Base-by-base conservation (phyloP, 768 basidiomycete genomes). In the Termitomyces sp. region DNA sequence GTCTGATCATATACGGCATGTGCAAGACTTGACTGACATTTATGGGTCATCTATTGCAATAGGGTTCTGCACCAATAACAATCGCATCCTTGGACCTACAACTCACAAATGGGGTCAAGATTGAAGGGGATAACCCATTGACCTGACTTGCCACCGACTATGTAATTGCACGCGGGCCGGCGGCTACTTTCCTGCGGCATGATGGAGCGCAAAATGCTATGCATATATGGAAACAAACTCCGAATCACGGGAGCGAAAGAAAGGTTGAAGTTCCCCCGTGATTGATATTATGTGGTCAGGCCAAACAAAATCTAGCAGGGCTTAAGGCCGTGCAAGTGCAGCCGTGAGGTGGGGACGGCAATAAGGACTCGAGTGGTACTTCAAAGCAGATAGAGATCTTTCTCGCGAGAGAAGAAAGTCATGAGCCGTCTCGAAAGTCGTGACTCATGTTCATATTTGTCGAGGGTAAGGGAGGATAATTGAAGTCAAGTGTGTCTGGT, bases 91-190 rank as follows among this genome's bases (percentile, higher is more conserved):
- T 28, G 37, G 50, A 50, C 50, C 38, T 8, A 51, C 38, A 40
- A 50, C 10, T 38, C 10, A 38, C 26, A n/a, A n/a, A 40, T n/a
- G 38, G 28, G 30, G 41, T 42, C 42, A 43, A 19, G 41, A 31
- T 31, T 17, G 51, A 53, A 53, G 41, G 41, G 31, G 52, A 53
- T 43, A 33, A 21, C n/a, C 15, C 23, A 17, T 42, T 38, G 44
- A 10, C 14, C 30, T 12, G 50, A 51, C 28, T 31, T 42, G 51
- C 51, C 12, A 33, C 12, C 19, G 17, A 6, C 35, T 53, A 51
- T 40, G 38, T 19, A 44, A 53, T 53, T 53, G 14, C 42, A 44
- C 6, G 19, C 50, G 50, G 50, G 42, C 52, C 52, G 52, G 42
- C 52, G 52, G 52, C 28, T 40, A 19, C 21, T 12, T 28, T 21